phyloP scores from a whole-genome alignment of 2,329 filamentous ascomycete genomes.

The Zelopaecilomyces penicillatus region DNA sequence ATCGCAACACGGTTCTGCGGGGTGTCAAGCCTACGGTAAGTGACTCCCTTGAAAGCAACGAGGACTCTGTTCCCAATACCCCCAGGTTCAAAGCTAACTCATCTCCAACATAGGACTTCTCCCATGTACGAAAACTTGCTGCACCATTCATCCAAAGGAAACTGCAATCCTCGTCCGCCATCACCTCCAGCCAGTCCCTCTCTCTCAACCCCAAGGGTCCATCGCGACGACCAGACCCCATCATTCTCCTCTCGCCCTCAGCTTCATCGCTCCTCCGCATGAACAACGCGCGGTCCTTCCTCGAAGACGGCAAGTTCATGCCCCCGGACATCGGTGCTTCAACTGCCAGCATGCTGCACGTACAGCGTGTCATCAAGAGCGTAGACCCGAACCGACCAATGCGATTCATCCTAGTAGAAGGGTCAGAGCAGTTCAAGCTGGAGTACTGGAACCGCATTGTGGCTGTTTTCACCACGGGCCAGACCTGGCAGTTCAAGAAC shows the following conservation, averaged over 20 bases:
- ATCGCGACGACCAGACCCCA: constrained; percentile 60
- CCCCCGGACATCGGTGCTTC: constrained; percentile 64
- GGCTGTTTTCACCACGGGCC: constrained; percentile 93
- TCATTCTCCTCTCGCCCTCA: constrained; percentile 93
- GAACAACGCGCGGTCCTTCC: constrained; percentile 91
- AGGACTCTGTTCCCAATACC: no score
- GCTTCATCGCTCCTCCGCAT: constrained; percentile 91
- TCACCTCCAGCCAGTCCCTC: constrained; percentile 37
- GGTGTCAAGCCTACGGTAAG: constrained; percentile 82
- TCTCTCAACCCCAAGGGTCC: constrained; percentile 46
- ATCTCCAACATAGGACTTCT: constrained; percentile 64
- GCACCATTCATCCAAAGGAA: constrained; percentile 64
- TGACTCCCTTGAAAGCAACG: constrained; percentile 6
- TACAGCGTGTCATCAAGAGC: constrained; percentile 65
- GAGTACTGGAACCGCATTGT: constrained; percentile 96
- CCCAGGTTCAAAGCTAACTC: no score
- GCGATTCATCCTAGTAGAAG: constrained; percentile 93
- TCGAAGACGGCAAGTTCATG: constrained; percentile 73
- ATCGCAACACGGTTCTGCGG: constrained; percentile 79
- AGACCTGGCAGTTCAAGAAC: constrained; percentile 96
- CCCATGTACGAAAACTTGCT: constrained; percentile 80
- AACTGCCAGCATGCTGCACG: constrained; percentile 73
- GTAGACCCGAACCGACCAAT: constrained; percentile 65
- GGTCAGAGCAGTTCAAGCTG: constrained; percentile 88
- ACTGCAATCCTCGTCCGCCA: constrained; percentile 31